phyloP scores from a whole-genome alignment of 306 rosid genomes.

The Ziziphus jujuba region DNA sequence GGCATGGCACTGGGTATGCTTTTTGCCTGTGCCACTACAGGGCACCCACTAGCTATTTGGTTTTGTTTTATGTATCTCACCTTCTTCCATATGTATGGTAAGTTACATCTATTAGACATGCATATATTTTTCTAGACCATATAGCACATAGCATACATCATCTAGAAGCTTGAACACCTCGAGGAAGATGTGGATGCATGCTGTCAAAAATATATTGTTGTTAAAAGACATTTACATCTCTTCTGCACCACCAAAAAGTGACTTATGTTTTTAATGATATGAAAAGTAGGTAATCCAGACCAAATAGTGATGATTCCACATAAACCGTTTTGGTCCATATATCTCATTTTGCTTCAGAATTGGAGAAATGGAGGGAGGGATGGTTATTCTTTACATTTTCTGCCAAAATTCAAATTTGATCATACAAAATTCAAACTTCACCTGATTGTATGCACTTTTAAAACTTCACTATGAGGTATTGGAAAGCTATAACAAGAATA shows the following conservation, averaged over 20 bases:
- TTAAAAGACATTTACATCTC: not conserved
- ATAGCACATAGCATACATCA: not conserved
- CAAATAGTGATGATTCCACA: no score
- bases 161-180: not conserved
- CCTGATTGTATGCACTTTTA: no score
- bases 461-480: no score
- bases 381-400: no score
- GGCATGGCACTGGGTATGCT: conserved; percentile 94
- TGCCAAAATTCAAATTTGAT: not conserved
- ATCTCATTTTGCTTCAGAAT: not conserved
- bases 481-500: no score
- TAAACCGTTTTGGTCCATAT: conserved; percentile 1
- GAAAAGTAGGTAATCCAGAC: not conserved
- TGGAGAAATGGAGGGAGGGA: not conserved
- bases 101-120: conserved; percentile 27
- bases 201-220: not conserved
- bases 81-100: conserved; percentile 85
- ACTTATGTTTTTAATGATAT: not conserved
- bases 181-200: not conserved
- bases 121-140: not conserved
- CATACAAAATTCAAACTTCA: not conserved
- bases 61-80: conserved; percentile 72
- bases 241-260: no score
- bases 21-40: conserved; percentile 72
- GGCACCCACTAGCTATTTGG: conserved; percentile 79